A percentile compares a stretch with the other conserved stretches of the same genome.
Conservation (phyloP, 2,329 filamentous ascomycete species). For the Phyllosticta citriasiana region DNA sequence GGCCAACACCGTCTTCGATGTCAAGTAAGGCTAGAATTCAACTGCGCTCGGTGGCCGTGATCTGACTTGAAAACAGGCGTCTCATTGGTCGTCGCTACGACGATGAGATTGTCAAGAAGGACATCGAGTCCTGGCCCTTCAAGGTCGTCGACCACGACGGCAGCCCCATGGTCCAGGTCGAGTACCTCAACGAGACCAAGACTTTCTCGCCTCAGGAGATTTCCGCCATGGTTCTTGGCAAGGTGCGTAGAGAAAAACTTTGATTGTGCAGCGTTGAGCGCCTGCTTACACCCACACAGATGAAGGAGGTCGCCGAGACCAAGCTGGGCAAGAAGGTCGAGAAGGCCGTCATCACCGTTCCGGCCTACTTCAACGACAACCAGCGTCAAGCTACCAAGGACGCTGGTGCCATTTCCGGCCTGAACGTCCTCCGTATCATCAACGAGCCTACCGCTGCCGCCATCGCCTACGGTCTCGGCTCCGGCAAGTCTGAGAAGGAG, state of each 20-base stretch:
- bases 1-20: slow-evolving; percentile 94
- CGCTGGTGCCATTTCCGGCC: slow-evolving; percentile 90
- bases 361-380: slow-evolving; percentile 99
- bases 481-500: slow-evolving; percentile 94
- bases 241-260: slow-evolving; percentile 50
- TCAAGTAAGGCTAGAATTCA: slow-evolving; percentile 60
- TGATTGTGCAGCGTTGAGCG: slow-evolving; percentile 1
- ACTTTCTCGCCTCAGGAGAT: slow-evolving; percentile 97
- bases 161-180: slow-evolving; percentile 85
- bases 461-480: slow-evolving; percentile 94
- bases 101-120: slow-evolving; percentile 96
- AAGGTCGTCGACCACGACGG: slow-evolving; percentile 87
- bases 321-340: slow-evolving; percentile 98
- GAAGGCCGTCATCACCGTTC: slow-evolving; percentile 98
- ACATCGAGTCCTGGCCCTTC: slow-evolving; percentile 98
- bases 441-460: slow-evolving; percentile 98
- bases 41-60: background rate
- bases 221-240: slow-evolving; percentile 95
- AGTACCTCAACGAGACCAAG: slow-evolving; percentile 93
- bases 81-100: slow-evolving; percentile 94
- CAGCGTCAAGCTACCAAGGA: slow-evolving; percentile 99
- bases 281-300: slow-evolving; percentile 45
- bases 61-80: slow-evolving; percentile 53
- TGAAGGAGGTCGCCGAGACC: slow-evolving; percentile 98
- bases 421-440: slow-evolving; percentile 99